Base-by-base conservation (phyloP, 306 rosid genomes). In the Quercus agrifolia region DNA sequence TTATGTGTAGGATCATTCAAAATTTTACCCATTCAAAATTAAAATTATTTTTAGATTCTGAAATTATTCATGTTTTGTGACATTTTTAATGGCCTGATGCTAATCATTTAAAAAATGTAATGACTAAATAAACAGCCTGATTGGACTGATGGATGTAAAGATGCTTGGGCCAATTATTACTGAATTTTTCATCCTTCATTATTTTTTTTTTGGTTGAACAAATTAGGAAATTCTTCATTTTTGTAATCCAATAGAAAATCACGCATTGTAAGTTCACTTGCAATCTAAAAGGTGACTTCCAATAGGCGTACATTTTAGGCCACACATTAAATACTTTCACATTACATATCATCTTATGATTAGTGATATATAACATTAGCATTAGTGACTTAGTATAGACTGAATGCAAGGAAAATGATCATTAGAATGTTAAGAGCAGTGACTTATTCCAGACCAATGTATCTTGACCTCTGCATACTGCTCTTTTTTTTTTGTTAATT, bases 191-290 rank as follows among this genome's bases (percentile, higher is more conserved):
- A 13, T 18, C 20, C 5, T 6, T 28, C n/a, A 5, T 27, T 5
- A 2, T 63, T 30, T 21, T 63, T 97, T 93, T 74, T 3, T 21
- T 1, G 21, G 41, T 38, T 38, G 44, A 38, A 38, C 44, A 38
- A 38, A 38, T 38, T 38, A 38, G 44, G 44, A 38, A 38, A 38
- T 38, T 38, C 44, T 38, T 38, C 2, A 38, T 38, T 46, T 46
- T 46, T 9, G 13, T 46, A 46, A 46, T 46, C 64, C 4, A 58
- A 21, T 58, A 58, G 17, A 9, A 58, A 58, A 9, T 58, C 66
- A 6, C 30, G 0, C 66, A 1, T 21, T 58, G 66, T 21, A 20
- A 58, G 15, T 21, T 21, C 52, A 21, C 17, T 21, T 21, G 66
- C 10, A 20, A 58, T 10, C 66, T 58, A 11, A 58, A 20, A 21